These are phyloP conservation scores for Epichloe aotearoae DNA, from an alignment of 2,329 filamentous ascomycete species.

Conservation along the genomic window DNA sequence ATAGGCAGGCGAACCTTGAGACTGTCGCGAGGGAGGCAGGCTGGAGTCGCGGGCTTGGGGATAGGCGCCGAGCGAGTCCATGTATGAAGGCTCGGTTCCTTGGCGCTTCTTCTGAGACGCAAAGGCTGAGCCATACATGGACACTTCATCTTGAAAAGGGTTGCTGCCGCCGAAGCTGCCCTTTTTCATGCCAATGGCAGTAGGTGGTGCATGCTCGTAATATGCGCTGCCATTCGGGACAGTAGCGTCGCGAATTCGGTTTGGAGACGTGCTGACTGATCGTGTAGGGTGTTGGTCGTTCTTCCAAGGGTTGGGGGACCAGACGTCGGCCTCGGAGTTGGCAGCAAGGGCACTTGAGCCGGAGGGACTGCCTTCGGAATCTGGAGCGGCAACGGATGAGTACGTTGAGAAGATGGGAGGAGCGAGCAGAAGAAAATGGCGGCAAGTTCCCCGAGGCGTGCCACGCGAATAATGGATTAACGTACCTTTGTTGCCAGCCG, in stretches of 20 bases:
- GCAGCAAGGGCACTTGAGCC: conserved; percentile 58
- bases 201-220: conserved; percentile 32
- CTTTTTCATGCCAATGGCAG: conserved; percentile 29
- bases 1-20: conserved; percentile 29
- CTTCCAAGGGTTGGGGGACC: conserved; percentile 48
- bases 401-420: conserved; percentile 6
- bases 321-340: conserved; percentile 55
- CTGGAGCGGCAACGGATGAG: conserved; percentile 8
- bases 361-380: conserved; percentile 32
- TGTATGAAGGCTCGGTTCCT: conserved; percentile 27
- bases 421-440: background rate
- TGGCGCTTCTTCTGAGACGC: conserved; percentile 18
- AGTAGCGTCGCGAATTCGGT: conserved; percentile 36
- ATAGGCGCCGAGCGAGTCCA: conserved; percentile 19
- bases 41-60: conserved; percentile 37
- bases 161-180: conserved; percentile 12
- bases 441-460: background rate
- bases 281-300: conserved; percentile 30
- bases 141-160: conserved; percentile 13
- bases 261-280: conserved; percentile 45
- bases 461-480: background rate
- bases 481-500: conserved; percentile 35
- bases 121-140: conserved; percentile 14
- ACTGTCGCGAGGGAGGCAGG: conserved; percentile 42
- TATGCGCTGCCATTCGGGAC: conserved; percentile 29